These are phyloP conservation scores for Aspergillus vadensis DNA, from an alignment of 2,329 filamentous ascomycete genomes.

Conservation along the genomic window DNA sequence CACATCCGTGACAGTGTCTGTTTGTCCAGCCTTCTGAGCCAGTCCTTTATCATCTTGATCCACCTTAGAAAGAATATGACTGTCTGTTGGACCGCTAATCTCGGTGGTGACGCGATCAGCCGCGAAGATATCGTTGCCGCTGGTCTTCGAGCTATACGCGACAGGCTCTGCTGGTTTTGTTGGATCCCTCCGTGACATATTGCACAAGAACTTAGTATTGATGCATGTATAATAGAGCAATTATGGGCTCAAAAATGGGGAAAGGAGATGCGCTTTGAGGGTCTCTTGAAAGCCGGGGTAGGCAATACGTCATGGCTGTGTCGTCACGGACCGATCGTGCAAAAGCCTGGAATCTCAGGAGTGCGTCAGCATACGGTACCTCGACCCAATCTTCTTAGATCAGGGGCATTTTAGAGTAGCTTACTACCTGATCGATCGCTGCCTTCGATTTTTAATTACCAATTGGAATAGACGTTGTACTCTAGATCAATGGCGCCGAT, in stretches of 20 bases:
- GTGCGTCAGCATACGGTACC: not conserved
- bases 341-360: not conserved
- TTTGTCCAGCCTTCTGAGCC: conserved; percentile 18
- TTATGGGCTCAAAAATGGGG: too few species aligned
- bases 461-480: too few species aligned
- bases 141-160: conserved; percentile 6
- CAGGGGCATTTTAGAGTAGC: too few species aligned
- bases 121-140: conserved; percentile 1
- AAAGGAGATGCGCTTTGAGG: not conserved
- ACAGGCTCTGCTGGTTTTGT: not conserved
- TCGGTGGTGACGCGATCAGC: conserved; percentile 7
- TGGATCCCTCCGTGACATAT: conserved; percentile 1
- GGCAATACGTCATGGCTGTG: not conserved
- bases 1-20: conserved; percentile 16
- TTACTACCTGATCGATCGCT: too few species aligned
- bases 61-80: conserved; percentile 20
- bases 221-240: not conserved
- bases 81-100: conserved; percentile 18
- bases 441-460: too few species aligned
- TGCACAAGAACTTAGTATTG: not conserved
- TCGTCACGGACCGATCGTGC: not conserved
- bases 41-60: conserved; percentile 21
- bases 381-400: not conserved
- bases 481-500: not conserved
- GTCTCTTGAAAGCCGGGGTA: not conserved